A percentile compares a stretch with the other conserved stretches of the same genome.
Evolutionary conservation across 73 alveolate genomes (phyloP).

Genomic region (Diophrys appendiculata): DNA sequence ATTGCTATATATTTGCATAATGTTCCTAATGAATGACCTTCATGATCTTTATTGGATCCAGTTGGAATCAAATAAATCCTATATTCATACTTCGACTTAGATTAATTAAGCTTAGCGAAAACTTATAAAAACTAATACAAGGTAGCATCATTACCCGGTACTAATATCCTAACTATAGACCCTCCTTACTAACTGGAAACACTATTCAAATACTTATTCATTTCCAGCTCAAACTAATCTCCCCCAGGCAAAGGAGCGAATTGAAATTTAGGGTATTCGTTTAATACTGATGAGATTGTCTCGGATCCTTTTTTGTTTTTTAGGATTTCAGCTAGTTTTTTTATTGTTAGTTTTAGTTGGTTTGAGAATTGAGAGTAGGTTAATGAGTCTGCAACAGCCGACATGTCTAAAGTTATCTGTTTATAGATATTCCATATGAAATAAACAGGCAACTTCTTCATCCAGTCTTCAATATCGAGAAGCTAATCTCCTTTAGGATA

Average conservation of each 20-base stretch:
- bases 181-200: neutral
- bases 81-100: conserved; percentile 16
- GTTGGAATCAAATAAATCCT: conserved; percentile 38
- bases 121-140: conserved; percentile 19
- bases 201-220: too few species aligned
- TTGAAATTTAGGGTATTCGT: conserved; percentile 15
- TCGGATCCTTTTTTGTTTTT: conserved; percentile 21
- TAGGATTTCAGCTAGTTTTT: conserved; percentile 18
- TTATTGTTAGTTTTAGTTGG: conserved; percentile 5
- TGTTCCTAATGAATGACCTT: conserved; percentile 11
- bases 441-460: conserved; percentile 22
- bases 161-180: neutral
- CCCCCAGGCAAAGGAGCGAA: neutral
- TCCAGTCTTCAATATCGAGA: conserved; percentile 15
- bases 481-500: neutral
- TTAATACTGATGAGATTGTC: conserved; percentile 13
- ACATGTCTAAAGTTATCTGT: conserved; percentile 11
- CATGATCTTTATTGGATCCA: too few species aligned
- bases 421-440: conserved; percentile 55
- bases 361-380: neutral
- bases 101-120: neutral
- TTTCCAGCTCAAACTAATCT: conserved; percentile 9
- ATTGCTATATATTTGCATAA: conserved; percentile 47
- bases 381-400: neutral
- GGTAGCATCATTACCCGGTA: conserved; percentile 8